Evolutionary conservation across 345 rosid species (phyloP).

Genomic region (Eucalyptus tenuipes): DNA sequence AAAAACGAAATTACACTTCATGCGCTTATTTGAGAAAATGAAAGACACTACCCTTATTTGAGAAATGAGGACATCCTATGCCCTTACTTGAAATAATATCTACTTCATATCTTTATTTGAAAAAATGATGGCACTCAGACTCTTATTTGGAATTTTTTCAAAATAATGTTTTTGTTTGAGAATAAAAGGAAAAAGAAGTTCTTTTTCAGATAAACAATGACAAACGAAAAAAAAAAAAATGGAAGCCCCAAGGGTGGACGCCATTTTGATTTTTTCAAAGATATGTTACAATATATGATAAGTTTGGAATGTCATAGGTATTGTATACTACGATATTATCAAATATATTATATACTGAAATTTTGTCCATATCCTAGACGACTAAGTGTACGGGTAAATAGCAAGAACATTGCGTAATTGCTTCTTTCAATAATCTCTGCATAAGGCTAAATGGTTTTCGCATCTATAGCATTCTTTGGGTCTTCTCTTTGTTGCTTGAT

Average conservation of each 20-base stretch:
- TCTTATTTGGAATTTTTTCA: too few relatives aligned
- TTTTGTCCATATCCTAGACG: neutral
- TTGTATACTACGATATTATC: neutral
- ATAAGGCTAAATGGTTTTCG: neutral
- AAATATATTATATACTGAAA: neutral
- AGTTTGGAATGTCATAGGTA: neutral
- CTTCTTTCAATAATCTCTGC: neutral
- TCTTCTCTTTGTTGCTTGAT: neutral
- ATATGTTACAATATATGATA: neutral
- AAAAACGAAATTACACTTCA: too few relatives aligned
- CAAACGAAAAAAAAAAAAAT: neutral
- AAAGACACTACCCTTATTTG: rapidly evolving
- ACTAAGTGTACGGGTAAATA: neutral
- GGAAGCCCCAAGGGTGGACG: neutral
- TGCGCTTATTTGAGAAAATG: rapidly evolving
- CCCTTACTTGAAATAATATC: too few relatives aligned
- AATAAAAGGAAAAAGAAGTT: neutral
- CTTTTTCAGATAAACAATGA: neutral
- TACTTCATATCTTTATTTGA: too few relatives aligned
- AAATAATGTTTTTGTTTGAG: neutral
- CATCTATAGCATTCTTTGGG: neutral
- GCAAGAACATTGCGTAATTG: neutral
- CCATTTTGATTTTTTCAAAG: neutral
- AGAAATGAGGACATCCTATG: rapidly evolving
- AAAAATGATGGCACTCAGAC: rapidly evolving